Percentiles rank a stretch among this genome's conserved stretches.
These are phyloP conservation scores for Geosiphon pyriformis DNA, from an alignment of 192 early-diverging fungal genomes.

Conservation along the genomic window DNA sequence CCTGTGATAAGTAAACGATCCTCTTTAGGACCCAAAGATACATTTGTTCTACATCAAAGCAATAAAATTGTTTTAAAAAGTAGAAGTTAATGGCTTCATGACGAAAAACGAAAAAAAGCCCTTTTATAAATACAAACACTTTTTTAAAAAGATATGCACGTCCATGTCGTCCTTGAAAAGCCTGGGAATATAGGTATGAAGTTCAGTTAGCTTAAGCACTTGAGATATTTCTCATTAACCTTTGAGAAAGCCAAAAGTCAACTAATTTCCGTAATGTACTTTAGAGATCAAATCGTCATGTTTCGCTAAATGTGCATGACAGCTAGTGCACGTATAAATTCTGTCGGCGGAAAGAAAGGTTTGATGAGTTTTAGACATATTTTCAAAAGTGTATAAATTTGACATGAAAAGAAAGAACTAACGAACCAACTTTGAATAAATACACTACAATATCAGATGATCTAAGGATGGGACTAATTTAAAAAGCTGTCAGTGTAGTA, in stretches of 20 bases:
- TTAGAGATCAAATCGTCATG: constrained; percentile 57
- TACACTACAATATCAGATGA: too few species aligned
- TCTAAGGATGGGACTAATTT: too few species aligned
- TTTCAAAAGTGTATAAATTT: too few species aligned
- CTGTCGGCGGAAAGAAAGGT: constrained; percentile 39
- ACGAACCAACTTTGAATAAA: too few species aligned
- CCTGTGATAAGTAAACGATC: constrained; percentile 54
- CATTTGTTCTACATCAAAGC: constrained; percentile 30
- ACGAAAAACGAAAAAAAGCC: not conserved
- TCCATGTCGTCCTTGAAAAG: constrained; percentile 50
- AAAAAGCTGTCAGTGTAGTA: too few species aligned
- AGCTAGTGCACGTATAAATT: constrained; percentile 49
- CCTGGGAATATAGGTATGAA: constrained; percentile 17
- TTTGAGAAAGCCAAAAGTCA: not conserved
- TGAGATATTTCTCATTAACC: not conserved
- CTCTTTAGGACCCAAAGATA: constrained; percentile 46
- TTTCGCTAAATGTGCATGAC: constrained; percentile 48
- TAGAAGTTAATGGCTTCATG: not conserved
- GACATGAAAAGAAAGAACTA: too few species aligned
- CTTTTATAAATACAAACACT: constrained; percentile 28
- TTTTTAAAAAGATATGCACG: constrained; percentile 49
- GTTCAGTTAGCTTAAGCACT: not conserved
- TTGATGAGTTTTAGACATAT: constrained; percentile 26
- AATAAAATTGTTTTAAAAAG: constrained; percentile 4
- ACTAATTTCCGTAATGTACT: constrained; percentile 25